Evolutionary conservation across 140 eudicot genomes (phyloP).

Genomic region (Stevia rebaudiana): DNA sequence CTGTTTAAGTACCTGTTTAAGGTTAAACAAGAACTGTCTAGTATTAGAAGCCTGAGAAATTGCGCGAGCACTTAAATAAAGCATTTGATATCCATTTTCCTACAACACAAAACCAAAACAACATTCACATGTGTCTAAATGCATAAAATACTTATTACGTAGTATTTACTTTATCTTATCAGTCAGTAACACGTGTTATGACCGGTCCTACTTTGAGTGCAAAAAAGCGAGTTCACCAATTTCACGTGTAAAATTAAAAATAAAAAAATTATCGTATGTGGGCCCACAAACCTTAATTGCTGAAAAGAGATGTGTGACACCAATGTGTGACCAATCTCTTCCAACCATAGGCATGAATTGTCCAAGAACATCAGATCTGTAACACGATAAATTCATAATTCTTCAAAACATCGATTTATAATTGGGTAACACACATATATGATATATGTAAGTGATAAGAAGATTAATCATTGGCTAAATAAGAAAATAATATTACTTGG

Average conservation of each 20-base stretch:
- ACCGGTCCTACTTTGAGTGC: neutral
- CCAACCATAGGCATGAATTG: conserved; percentile 99
- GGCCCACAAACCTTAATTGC: conserved; percentile 70
- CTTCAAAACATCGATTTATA: too few species aligned
- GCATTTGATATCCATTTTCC: conserved; percentile 97
- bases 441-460: neutral
- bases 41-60: conserved; percentile 83
- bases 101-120: conserved; percentile 34
- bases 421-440: neutral
- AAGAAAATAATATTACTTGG: conserved; percentile 41
- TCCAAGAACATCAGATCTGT: conserved; percentile 98
- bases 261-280: too few species aligned
- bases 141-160: too few species aligned
- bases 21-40: conserved; percentile 81
- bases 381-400: too few species aligned
- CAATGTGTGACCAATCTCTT: conserved; percentile 96
- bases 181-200: too few species aligned
- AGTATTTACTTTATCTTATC: too few species aligned
- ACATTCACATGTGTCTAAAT: conserved; percentile 3
- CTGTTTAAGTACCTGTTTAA: conserved; percentile 59
- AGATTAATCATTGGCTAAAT: neutral
- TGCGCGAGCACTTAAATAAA: conserved; percentile 93
- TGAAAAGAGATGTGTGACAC: conserved; percentile 94
- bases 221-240: too few species aligned
- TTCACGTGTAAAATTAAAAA: neutral